Evolutionary conservation across 2,329 filamentous ascomycete species (phyloP).

Genomic region (Venturia pyrina): DNA sequence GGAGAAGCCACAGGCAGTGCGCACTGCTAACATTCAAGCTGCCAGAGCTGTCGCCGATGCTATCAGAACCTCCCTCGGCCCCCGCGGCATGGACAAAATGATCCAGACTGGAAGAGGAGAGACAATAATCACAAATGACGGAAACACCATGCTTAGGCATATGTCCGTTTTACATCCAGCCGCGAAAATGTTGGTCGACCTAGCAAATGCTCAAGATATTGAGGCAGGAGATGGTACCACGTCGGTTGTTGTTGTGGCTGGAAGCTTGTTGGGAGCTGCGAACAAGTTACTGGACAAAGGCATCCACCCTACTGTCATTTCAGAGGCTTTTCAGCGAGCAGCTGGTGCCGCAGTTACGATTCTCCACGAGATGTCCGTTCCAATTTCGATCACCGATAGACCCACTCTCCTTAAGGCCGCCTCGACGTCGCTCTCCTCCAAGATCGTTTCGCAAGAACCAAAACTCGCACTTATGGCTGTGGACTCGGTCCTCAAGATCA

Average conservation of each 20-base stretch:
- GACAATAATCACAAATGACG: slow-evolving; percentile 98
- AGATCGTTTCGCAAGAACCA: slow-evolving; percentile 97
- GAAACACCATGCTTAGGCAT: slow-evolving; percentile 97
- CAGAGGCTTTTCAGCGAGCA: slow-evolving; percentile 92
- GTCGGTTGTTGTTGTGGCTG: slow-evolving; percentile 95
- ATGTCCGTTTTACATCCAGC: slow-evolving; percentile 99
- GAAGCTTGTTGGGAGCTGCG: slow-evolving; percentile 85
- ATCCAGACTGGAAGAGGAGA: slow-evolving; percentile 94
- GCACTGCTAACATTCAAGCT: slow-evolving; percentile 92
- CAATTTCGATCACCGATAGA: slow-evolving; percentile 80
- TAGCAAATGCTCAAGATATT: slow-evolving; percentile 94
- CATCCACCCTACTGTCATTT: slow-evolving; percentile 95
- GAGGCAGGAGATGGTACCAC: slow-evolving; percentile 98
- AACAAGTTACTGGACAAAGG: slow-evolving; percentile 83
- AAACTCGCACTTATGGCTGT: slow-evolving; percentile 97
- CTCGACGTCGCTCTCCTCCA: slow-evolving; percentile 93
- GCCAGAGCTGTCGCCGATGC: slow-evolving; percentile 97
- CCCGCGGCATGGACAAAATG: slow-evolving; percentile 99
- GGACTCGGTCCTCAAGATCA: slow-evolving; percentile 89
- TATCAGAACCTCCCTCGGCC: slow-evolving; percentile 90
- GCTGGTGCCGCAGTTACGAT: slow-evolving; percentile 80
- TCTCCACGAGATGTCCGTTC: slow-evolving; percentile 90
- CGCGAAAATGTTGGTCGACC: slow-evolving; percentile 96
- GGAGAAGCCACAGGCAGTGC: slow-evolving; percentile 97
- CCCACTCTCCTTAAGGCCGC: slow-evolving; percentile 89